Percentiles rank a stretch among this genome's conserved stretches.
Evolutionary conservation across 345 rosid genomes (phyloP).

Genomic region (Aquilaria yunnanensis): DNA sequence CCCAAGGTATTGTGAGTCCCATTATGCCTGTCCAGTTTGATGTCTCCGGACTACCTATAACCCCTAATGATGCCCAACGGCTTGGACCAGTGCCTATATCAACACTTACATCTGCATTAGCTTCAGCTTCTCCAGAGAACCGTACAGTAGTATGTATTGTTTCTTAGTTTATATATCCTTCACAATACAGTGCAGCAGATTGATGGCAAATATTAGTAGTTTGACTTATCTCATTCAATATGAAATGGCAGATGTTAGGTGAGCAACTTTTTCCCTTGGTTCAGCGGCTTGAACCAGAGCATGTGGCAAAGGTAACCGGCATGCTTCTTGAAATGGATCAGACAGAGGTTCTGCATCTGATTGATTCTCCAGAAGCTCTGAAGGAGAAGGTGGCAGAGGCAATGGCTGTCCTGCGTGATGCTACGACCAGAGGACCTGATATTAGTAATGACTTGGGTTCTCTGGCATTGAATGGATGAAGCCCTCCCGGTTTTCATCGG

Average conservation of each 20-base stretch:
- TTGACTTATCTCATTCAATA: not conserved
- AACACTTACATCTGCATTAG: constrained; percentile 51
- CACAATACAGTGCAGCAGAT: not conserved
- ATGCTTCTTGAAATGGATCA: constrained; percentile 80
- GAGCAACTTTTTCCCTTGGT: constrained; percentile 69
- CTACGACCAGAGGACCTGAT: constrained; percentile 21
- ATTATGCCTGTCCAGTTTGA: constrained; percentile 38
- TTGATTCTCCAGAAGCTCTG: constrained; percentile 67
- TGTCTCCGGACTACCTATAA: constrained; percentile 30
- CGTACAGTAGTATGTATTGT: constrained; percentile 25
- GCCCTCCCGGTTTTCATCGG: not conserved
- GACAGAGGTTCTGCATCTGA: constrained; percentile 61
- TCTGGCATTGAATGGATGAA: constrained; percentile 19
- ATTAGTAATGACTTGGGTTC: constrained; percentile 32
- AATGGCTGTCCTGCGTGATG: constrained; percentile 46
- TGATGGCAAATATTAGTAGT: not conserved
- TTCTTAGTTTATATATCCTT: not conserved
- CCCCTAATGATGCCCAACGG: constrained; percentile 22
- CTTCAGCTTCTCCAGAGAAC: constrained; percentile 36
- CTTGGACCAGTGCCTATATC: constrained; percentile 28
- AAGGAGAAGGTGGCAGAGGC: constrained; percentile 68
- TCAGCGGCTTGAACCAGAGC: constrained; percentile 45
- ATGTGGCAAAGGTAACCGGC: constrained; percentile 63
- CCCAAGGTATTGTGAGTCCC: constrained; percentile 35
- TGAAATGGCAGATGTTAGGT: constrained; percentile 53